These are phyloP conservation scores for Colletotrichum acutatum DNA, from an alignment of 2,329 filamentous ascomycete genomes.

Conservation along the genomic window DNA sequence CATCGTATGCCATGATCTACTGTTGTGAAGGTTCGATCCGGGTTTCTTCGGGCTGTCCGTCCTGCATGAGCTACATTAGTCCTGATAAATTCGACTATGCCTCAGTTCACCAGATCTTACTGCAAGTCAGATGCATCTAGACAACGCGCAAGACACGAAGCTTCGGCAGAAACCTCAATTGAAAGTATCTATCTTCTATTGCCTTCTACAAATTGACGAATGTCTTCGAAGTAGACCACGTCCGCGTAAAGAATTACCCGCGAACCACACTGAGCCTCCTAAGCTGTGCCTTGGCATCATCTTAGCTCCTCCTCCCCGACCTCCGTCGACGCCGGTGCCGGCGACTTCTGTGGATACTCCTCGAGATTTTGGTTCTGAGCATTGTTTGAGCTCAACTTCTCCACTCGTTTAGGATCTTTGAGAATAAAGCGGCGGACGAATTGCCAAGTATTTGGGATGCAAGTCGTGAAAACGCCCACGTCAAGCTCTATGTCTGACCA, in stretches of 20 bases:
- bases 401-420: neutral
- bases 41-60: neutral
- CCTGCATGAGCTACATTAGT: neutral
- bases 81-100: too few species aligned
- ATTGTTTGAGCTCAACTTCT: neutral
- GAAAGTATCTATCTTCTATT: too few species aligned
- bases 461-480: neutral
- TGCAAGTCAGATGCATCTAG: too few species aligned
- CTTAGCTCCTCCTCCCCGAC: neutral
- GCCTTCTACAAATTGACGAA: too few species aligned
- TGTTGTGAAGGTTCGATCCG: neutral
- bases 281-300: neutral
- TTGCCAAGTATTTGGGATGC: neutral
- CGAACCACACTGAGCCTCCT: neutral
- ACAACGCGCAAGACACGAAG: too few species aligned
- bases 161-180: too few species aligned
- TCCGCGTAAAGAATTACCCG: neutral
- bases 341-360: neutral
- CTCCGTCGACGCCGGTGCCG: neutral
- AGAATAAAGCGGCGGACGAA: neutral
- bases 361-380: neutral
- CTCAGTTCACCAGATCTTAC: too few species aligned
- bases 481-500: neutral
- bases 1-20: neutral
- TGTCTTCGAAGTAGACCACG: neutral